phyloP scores from a whole-genome alignment of 2,329 filamentous ascomycete genomes.

The Penicillium expansum region DNA sequence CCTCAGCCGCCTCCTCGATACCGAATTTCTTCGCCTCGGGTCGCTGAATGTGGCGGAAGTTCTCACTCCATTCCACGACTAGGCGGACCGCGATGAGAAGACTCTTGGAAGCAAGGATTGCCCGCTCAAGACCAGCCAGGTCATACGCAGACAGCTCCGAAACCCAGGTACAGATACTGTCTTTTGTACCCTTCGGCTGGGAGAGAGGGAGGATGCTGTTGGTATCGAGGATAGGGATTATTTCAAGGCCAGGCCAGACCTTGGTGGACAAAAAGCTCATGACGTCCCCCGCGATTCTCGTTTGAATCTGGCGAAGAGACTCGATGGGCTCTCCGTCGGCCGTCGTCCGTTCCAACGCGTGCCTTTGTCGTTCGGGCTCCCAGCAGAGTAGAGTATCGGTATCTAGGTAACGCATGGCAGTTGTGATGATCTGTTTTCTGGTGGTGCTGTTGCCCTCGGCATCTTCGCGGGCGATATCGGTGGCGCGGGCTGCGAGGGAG shows the following conservation, averaged over 20 bases:
- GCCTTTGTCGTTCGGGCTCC: slow-evolving; percentile 59
- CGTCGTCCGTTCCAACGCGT: slow-evolving; percentile 48
- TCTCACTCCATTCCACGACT: slow-evolving; percentile 83
- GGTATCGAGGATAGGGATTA: slow-evolving; percentile 76
- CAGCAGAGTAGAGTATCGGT: slow-evolving; percentile 94
- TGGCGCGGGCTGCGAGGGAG: slow-evolving; percentile 74
- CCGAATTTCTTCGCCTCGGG: slow-evolving; percentile 57
- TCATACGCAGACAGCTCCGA: slow-evolving; percentile 70
- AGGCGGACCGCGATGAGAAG: slow-evolving; percentile 73
- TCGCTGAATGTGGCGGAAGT: slow-evolving; percentile 56
- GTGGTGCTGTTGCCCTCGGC: slow-evolving; percentile 49
- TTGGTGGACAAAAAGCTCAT: slow-evolving; percentile 67
- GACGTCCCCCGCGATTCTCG: slow-evolving; percentile 65
- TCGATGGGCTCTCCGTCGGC: slow-evolving; percentile 50
- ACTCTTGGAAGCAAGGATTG: slow-evolving; percentile 81
- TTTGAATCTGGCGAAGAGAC: slow-evolving; percentile 70
- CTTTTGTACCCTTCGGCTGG: slow-evolving; percentile 71
- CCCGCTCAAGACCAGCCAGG: slow-evolving; percentile 81
- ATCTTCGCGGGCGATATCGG: slow-evolving; percentile 76
- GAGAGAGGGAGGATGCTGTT: slow-evolving; percentile 71
- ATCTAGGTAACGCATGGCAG: slow-evolving; percentile 79
- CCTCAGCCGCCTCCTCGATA: slow-evolving; percentile 75
- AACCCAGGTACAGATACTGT: slow-evolving; percentile 77
- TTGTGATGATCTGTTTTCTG: slow-evolving; percentile 62
- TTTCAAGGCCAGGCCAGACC: slow-evolving; percentile 80